Conservation (phyloP, 805 yeast species). For the Teunomyces cretensis region DNA sequence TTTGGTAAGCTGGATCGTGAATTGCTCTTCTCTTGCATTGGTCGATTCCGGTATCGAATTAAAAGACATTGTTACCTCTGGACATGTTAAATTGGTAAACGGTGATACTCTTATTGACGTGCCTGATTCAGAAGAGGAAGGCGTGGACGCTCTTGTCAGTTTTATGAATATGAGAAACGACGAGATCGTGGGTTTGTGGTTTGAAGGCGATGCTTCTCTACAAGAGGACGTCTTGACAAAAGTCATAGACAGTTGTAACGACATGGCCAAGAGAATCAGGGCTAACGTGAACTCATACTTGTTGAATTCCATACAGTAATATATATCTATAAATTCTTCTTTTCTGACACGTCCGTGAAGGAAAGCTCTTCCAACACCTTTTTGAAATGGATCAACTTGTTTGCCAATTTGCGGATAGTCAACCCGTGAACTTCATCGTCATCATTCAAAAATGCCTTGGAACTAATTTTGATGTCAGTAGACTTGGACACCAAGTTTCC, state of each 20-base stretch:
- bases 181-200: conserved; percentile 63
- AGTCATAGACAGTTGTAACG: conserved; percentile 45
- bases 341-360: conserved; percentile 21
- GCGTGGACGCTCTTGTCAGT: conserved; percentile 44
- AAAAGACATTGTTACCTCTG: conserved; percentile 71
- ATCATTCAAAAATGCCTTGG: conserved; percentile 33
- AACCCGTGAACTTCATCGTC: conserved; percentile 16
- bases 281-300: conserved; percentile 48
- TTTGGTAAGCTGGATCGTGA: conserved; percentile 53
- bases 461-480: conserved; percentile 31
- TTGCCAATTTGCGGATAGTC: conserved; percentile 17
- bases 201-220: conserved; percentile 31
- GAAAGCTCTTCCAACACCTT: conserved; percentile 24
- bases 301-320: not conserved
- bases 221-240: conserved; percentile 20
- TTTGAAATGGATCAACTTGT: conserved; percentile 23
- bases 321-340: conserved; percentile 11
- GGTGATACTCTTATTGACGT: conserved; percentile 18
- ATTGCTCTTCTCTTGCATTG: conserved; percentile 68
- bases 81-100: conserved; percentile 36
- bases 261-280: conserved; percentile 43
- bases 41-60: conserved; percentile 84
- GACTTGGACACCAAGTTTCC: conserved; percentile 18
- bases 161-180: conserved; percentile 54
- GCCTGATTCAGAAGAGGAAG: conserved; percentile 11